phyloP scores from a whole-genome alignment of 1,284 basidiomycete species.

The Sporisorium iseilematis-ciliati region DNA sequence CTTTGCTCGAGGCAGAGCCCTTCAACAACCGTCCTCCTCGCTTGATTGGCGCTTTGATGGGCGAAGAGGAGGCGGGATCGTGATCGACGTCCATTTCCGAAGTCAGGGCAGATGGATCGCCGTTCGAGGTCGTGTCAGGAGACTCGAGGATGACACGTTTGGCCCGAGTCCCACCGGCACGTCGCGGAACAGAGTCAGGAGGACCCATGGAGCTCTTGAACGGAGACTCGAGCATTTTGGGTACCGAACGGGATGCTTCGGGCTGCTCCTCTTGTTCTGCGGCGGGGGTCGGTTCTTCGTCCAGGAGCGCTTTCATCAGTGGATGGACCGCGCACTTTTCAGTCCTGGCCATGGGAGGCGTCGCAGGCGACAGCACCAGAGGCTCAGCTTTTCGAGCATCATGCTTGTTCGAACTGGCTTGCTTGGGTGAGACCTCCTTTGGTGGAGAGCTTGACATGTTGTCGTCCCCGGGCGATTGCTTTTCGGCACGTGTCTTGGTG shows the following conservation, averaged over 20 bases:
- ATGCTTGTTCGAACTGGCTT: not conserved
- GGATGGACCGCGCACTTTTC: slow-evolving; percentile 10
- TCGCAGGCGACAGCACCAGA: slow-evolving; percentile 5
- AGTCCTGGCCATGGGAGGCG: not conserved
- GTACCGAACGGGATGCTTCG: slow-evolving; percentile 1
- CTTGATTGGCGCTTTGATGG: slow-evolving; percentile 38
- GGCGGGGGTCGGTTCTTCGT: slow-evolving; percentile 4
- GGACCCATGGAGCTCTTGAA: slow-evolving; percentile 44
- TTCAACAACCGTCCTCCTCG: slow-evolving; percentile 26
- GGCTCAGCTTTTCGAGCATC: not conserved
- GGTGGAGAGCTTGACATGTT: slow-evolving; percentile 1
- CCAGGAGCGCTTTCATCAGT: slow-evolving; percentile 16
- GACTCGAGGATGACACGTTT: slow-evolving; percentile 31
- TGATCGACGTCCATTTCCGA: slow-evolving; percentile 12
- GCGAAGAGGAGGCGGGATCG: slow-evolving; percentile 31
- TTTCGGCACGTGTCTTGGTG: slow-evolving; percentile 2
- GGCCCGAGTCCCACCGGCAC: slow-evolving; percentile 14
- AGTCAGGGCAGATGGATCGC: not conserved
- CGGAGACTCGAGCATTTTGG: slow-evolving; percentile 16
- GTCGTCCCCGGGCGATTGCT: not conserved
- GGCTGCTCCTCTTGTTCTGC: not conserved
- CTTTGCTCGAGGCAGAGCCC: slow-evolving; percentile 12
- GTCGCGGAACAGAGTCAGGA: slow-evolving; percentile 44
- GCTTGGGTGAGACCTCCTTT: not conserved
- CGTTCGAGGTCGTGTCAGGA: slow-evolving; percentile 13